phyloP scores from a whole-genome alignment of 768 basidiomycete species.

The Russula olivacea region DNA sequence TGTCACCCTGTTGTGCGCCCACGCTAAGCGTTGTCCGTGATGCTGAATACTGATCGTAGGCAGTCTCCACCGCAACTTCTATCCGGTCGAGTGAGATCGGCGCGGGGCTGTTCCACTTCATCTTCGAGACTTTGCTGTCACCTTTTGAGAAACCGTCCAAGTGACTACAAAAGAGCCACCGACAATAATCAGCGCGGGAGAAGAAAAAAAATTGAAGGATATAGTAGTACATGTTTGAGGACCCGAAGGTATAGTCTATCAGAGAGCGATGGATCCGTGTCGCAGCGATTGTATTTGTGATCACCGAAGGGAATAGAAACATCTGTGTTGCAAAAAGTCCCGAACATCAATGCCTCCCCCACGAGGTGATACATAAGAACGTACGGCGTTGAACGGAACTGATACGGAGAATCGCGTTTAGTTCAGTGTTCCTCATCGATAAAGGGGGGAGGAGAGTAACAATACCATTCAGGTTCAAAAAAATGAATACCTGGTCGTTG shows the following conservation, averaged over 20 bases:
- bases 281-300: constrained; percentile 3
- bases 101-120: background rate
- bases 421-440: background rate
- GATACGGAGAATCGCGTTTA: background rate
- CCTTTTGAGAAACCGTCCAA: background rate
- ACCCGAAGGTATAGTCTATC: background rate
- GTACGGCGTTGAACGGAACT: constrained; percentile 3
- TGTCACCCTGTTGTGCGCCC: background rate
- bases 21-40: background rate
- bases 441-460: background rate
- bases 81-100: background rate
- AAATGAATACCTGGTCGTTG: constrained; percentile 10
- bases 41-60: background rate
- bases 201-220: background rate
- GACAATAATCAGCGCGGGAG: background rate
- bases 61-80: background rate
- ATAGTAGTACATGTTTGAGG: background rate
- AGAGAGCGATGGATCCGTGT: constrained; percentile 11
- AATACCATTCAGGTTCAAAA: constrained; percentile 6
- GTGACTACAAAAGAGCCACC: background rate
- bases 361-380: background rate
- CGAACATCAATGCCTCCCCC: background rate
- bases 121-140: background rate
- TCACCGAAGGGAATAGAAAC: background rate
- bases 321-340: background rate